Evolutionary conservation across 176 grass and related monocot genomes (phyloP).

Genomic region (Chrysopogon serrulatus): DNA sequence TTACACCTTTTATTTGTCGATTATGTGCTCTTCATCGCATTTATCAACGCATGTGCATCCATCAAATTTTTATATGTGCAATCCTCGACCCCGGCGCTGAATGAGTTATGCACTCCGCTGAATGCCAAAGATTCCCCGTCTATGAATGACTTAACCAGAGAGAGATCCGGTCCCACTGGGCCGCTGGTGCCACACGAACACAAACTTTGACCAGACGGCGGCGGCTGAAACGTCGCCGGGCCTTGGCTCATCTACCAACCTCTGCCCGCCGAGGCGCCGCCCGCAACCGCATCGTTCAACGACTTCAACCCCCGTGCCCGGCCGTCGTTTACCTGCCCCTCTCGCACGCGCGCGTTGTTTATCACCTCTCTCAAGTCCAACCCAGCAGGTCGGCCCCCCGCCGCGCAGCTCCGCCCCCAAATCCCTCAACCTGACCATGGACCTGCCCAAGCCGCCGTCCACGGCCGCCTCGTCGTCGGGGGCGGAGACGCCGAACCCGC

Average conservation of each 20-base stretch:
- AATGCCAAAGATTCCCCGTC: neutral
- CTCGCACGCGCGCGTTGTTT: slow-evolving; percentile 13
- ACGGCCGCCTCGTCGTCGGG: slow-evolving; percentile 21
- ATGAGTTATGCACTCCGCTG: no score
- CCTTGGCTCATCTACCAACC: neutral
- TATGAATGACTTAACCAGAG: neutral
- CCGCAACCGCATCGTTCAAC: slow-evolving; percentile 11
- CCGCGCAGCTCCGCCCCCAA: slow-evolving; percentile 13
- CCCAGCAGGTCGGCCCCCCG: neutral
- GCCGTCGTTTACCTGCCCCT: slow-evolving; percentile 1
- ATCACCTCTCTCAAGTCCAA: neutral
- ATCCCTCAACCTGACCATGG: slow-evolving; percentile 28
- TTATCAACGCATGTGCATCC: no score
- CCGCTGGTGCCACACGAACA: neutral
- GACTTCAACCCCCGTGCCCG: slow-evolving; percentile 4
- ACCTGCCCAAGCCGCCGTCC: slow-evolving; percentile 32
- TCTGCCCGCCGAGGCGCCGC: neutral
- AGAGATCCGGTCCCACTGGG: neutral
- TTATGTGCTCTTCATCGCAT: no score
- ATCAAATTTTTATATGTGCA: no score
- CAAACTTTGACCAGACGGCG: neutral
- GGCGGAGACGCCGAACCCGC: slow-evolving; percentile 39
- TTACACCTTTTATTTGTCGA: no score
- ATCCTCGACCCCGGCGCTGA: no score
- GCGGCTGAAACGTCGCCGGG: neutral